Base-by-base conservation (phyloP, 495 filamentous ascomycete genomes). In the Delitschia confertaspora region DNA sequence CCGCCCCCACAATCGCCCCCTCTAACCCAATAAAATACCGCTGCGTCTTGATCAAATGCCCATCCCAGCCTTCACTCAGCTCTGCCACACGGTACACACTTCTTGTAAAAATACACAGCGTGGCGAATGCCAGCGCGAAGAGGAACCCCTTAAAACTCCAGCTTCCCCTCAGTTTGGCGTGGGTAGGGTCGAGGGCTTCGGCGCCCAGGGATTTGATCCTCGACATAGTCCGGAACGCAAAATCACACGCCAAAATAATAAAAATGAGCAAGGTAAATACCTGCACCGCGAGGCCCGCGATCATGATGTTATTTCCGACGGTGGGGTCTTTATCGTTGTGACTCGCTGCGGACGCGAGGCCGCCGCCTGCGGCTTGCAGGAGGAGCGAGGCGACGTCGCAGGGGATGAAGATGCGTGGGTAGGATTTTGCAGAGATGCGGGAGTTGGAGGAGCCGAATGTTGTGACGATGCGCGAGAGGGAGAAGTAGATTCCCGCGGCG, bases 401-500 rank as follows among this genome's bases (percentile, higher is more conserved):
- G 17, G 63, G 56, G 38, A 78, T 72, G 58, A 78, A 77, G 51
- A 73, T 64, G 43, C 62, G 60, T 24, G 69, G 67, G 59, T 75
- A 75, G 16, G 67, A 58, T n/a, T 64, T 64, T 8, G 75, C 67
- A 11, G 58, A 60, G 38, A 81, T 65, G 40, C 72, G 69, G 1
- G 71, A 71, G 29, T 71, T 60, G n/a, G 65, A 55, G 4, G 63
- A 55, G 20, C 66, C 67, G 53, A 76, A 61, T 40, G 63, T 62
- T 42, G 61, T 45, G 45, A 75, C 65, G 30, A 62, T 69, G 39
- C 53, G 49, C 22, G 63, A 60, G 44, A 71, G 58, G n/a, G 71
- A 76, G 39, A 78, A 59, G 57, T 81, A 81, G 42, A 80, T 72
- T 11, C 67, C 73, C 0, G 76, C 76, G 10, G 72, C 68, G 45